A percentile compares a stretch with the other conserved stretches of the same genome.
Evolutionary conservation across 1,284 basidiomycete species (phyloP).

Genomic region (Leccinum insolens): DNA sequence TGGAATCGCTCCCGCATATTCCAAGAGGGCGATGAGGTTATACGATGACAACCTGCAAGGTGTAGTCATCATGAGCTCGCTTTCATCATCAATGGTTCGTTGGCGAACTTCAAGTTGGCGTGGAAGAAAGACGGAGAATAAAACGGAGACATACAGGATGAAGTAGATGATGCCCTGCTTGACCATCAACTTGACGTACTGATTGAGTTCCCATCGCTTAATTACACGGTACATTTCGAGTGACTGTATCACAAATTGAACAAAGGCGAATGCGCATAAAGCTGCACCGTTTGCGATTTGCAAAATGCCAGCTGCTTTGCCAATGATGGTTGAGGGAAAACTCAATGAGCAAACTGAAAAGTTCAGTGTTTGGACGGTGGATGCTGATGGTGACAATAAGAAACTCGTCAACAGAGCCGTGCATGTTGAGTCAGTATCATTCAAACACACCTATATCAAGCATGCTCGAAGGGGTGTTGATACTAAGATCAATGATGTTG

Average conservation of each 20-base stretch:
- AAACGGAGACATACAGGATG: background rate
- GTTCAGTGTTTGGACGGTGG: background rate
- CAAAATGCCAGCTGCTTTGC: background rate
- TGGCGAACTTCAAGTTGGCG: too few species aligned
- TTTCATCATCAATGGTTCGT: background rate
- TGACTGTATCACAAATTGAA: background rate
- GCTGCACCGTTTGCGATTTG: background rate
- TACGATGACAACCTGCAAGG: background rate
- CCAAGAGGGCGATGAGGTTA: background rate
- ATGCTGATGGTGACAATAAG: background rate
- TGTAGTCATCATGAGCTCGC: too few species aligned
- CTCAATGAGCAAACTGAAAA: background rate
- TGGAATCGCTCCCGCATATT: background rate
- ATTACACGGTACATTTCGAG: background rate
- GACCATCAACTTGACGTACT: background rate
- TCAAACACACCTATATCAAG: background rate
- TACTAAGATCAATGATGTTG: background rate
- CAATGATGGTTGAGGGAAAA: background rate
- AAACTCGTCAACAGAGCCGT: background rate
- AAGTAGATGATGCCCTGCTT: conserved; percentile 6
- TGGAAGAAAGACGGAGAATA: background rate
- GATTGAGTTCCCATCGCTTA: background rate
- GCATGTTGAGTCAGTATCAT: background rate
- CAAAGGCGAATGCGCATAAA: background rate
- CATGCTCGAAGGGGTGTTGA: background rate